Percentiles rank a stretch among this genome's conserved stretches.
phyloP scores from a whole-genome alignment of 495 filamentous ascomycete species.

The Penicillium ucsense region DNA sequence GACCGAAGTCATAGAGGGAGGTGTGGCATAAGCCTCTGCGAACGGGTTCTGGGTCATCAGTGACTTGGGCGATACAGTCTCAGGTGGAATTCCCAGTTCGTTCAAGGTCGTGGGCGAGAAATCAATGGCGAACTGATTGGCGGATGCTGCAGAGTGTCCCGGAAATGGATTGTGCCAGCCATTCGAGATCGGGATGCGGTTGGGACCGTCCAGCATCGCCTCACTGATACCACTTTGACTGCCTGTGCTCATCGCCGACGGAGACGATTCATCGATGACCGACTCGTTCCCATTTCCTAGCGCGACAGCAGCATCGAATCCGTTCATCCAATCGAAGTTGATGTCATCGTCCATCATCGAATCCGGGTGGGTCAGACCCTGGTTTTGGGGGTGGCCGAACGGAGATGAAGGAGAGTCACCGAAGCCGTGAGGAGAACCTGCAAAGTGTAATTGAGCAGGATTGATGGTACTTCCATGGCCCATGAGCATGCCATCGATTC shows the following conservation, averaged over 20 bases:
- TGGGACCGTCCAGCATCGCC: constrained; percentile 78
- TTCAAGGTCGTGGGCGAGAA: constrained; percentile 39
- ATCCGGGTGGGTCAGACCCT: constrained; percentile 43
- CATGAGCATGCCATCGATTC: constrained; percentile 66
- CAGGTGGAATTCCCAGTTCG: constrained; percentile 32
- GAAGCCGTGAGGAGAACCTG: constrained; percentile 67
- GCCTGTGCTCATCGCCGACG: constrained; percentile 85
- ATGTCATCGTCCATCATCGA: constrained; percentile 61
- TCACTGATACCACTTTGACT: constrained; percentile 91
- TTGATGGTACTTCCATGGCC: constrained; percentile 82
- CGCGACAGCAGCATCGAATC: constrained; percentile 67
- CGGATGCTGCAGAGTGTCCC: constrained; percentile 45
- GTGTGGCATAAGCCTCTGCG: constrained; percentile 39
- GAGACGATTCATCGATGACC: constrained; percentile 84
- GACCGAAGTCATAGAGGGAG: constrained; percentile 57
- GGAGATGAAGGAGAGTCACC: constrained; percentile 59
- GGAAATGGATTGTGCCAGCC: constrained; percentile 60
- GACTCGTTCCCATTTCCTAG: constrained; percentile 62
- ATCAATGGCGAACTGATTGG: constrained; percentile 52
- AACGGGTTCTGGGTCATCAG: constrained; percentile 39
- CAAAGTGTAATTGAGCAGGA: constrained; percentile 90
- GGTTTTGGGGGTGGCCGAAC: constrained; percentile 51
- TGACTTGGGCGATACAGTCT: constrained; percentile 41
- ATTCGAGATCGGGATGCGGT: constrained; percentile 46
- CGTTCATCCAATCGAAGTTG: constrained; percentile 77